phyloP scores from a whole-genome alignment of 2,329 filamentous ascomycete species.

The Karstenula rhodostoma region DNA sequence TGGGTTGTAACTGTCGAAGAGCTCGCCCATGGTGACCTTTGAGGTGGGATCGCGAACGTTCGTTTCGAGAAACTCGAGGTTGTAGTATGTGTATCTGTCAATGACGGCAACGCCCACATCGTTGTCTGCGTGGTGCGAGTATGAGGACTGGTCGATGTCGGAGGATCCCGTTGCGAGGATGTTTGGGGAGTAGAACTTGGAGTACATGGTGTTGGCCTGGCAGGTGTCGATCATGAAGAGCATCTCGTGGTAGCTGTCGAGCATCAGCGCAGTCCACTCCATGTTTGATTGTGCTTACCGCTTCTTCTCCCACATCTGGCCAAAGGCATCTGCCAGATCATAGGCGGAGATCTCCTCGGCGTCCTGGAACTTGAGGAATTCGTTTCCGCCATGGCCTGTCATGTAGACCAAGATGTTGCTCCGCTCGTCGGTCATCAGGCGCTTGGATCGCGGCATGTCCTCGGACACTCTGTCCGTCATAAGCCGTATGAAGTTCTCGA shows the following conservation, averaged over 20 bases:
- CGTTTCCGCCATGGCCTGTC: constrained; percentile 97
- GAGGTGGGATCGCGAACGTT: constrained; percentile 85
- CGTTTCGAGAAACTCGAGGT: constrained; percentile 93
- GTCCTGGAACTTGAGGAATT: constrained; percentile 98
- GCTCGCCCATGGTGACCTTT: constrained; percentile 88
- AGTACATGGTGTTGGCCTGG: constrained; percentile 99
- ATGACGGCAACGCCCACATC: constrained; percentile 98
- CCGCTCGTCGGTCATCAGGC: constrained; percentile 90
- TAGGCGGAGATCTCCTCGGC: constrained; percentile 97
- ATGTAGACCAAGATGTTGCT: constrained; percentile 99
- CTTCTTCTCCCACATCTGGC: constrained; percentile 99
- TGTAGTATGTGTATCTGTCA: constrained; percentile 98
- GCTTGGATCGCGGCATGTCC: constrained; percentile 93
- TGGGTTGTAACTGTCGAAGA: constrained; percentile 96
- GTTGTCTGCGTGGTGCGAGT: constrained; percentile 97
- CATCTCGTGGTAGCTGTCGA: constrained; percentile 84
- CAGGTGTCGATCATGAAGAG: constrained; percentile 99
- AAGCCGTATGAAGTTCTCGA: constrained; percentile 97
- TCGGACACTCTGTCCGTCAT: constrained; percentile 93
- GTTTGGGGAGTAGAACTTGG: constrained; percentile 96
- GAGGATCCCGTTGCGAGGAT: constrained; percentile 98
- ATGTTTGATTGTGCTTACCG: constrained; percentile 59
- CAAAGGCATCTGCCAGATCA: constrained; percentile 95
- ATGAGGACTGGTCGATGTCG: constrained; percentile 93
- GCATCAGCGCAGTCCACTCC: neutral